These are phyloP conservation scores for Arabidopsis arenosa DNA, from an alignment of 345 rosid species.

Conservation along the genomic window DNA sequence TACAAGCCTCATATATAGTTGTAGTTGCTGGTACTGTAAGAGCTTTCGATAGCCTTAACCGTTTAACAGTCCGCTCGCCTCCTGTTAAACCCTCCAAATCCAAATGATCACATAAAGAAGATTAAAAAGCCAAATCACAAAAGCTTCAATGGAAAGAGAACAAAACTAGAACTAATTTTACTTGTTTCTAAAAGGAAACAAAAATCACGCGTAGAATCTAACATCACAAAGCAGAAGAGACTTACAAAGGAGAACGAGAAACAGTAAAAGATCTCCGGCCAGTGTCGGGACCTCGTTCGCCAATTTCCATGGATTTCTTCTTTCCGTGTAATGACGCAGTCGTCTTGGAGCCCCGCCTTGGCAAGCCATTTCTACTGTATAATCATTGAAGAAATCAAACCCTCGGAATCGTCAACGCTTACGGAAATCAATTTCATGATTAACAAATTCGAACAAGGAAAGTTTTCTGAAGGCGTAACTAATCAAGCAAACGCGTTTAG, in stretches of 20 bases:
- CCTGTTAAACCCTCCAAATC: slow-evolving; percentile 51
- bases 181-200: no score
- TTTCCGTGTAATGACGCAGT: slow-evolving; percentile 52
- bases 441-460: slow-evolving; percentile 9
- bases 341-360: slow-evolving; percentile 75
- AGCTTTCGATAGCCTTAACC: slow-evolving; percentile 90
- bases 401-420: slow-evolving; percentile 33
- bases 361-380: slow-evolving; percentile 62
- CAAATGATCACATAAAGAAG: not conserved
- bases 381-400: slow-evolving; percentile 13
- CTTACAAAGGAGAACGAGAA: slow-evolving; percentile 72
- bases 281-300: slow-evolving; percentile 54
- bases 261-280: slow-evolving; percentile 64
- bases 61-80: slow-evolving; percentile 84
- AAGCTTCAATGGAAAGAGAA: slow-evolving; percentile 5
- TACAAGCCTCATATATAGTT: slow-evolving; percentile 83
- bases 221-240: not conserved
- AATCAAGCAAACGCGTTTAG: slow-evolving; percentile 1
- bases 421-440: not conserved
- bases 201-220: no score
- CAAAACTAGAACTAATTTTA: no score
- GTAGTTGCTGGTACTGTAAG: slow-evolving; percentile 90
- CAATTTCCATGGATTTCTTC: slow-evolving; percentile 64
- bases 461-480: not conserved
- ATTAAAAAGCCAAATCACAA: slow-evolving; percentile 2